A percentile compares a stretch with the other conserved stretches of the same genome.
Evolutionary conservation across 1,284 basidiomycete genomes (phyloP).

Genomic region (Austroboletus niveus): DNA sequence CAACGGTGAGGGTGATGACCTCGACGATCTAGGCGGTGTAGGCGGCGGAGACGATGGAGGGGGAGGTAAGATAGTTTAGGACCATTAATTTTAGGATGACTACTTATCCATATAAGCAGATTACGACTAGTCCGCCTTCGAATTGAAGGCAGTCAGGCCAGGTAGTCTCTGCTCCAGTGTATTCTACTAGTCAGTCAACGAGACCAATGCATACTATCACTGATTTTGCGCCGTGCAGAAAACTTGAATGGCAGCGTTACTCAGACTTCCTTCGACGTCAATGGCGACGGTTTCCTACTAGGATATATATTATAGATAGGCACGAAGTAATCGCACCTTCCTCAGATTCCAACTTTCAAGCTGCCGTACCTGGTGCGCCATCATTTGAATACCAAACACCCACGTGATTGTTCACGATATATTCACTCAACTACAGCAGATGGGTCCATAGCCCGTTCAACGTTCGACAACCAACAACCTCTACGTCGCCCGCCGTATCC

Average conservation of each 20-base stretch:
- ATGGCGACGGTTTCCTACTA: too few relatives aligned
- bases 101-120: slow-evolving; percentile 11
- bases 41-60: slow-evolving; percentile 61
- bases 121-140: slow-evolving; percentile 22
- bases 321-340: too few relatives aligned
- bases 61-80: slow-evolving; percentile 36
- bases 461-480: slow-evolving; percentile 1
- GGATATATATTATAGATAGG: too few relatives aligned
- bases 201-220: background rate
- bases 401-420: slow-evolving; percentile 22
- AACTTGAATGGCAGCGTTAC: background rate
- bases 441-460: background rate
- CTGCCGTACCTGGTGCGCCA: background rate
- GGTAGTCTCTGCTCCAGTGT: background rate
- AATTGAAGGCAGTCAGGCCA: slow-evolving; percentile 4
- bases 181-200: slow-evolving; percentile 1
- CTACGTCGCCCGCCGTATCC: slow-evolving; percentile 8
- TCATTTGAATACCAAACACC: slow-evolving; percentile 6
- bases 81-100: background rate
- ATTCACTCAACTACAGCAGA: background rate
- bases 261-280: too few relatives aligned
- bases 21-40: slow-evolving; percentile 70
- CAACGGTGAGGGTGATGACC: slow-evolving; percentile 76
- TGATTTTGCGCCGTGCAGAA: background rate
- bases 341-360: too few relatives aligned